These are phyloP conservation scores for Asclepias syriaca DNA, from an alignment of 257 asterid genomes.

Conservation along the genomic window DNA sequence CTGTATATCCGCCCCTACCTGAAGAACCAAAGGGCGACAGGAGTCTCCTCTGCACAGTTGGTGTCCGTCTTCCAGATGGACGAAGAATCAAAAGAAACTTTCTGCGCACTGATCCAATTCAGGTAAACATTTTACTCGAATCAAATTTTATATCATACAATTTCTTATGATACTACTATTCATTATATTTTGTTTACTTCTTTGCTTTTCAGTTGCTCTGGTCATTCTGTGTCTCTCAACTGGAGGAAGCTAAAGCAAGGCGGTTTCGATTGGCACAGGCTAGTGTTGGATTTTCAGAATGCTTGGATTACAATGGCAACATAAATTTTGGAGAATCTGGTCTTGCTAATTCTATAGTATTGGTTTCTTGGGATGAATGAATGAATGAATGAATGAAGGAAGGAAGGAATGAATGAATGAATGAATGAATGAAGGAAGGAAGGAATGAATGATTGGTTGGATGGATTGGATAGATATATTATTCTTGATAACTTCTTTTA, in stretches of 20 bases:
- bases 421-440: slow-evolving; percentile 16
- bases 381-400: too few species aligned
- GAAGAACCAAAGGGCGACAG: slow-evolving; percentile 83
- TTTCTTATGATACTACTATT: background rate
- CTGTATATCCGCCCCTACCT: slow-evolving; percentile 68
- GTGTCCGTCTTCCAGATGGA: slow-evolving; percentile 96
- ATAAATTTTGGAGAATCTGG: slow-evolving; percentile 68
- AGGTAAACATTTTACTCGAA: slow-evolving; percentile 34
- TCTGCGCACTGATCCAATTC: slow-evolving; percentile 73
- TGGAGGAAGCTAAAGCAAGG: slow-evolving; percentile 51
- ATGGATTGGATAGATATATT: too few species aligned
- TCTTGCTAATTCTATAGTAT: slow-evolving; percentile 80
- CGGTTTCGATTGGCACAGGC: slow-evolving; percentile 70
- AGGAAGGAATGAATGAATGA: too few species aligned
- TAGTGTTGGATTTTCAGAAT: slow-evolving; percentile 61
- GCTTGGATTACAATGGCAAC: slow-evolving; percentile 39
- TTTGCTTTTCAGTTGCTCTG: slow-evolving; percentile 56
- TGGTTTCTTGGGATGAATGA: slow-evolving; percentile 60
- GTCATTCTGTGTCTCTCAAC: slow-evolving; percentile 76
- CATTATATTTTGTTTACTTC: background rate
- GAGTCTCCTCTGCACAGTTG: slow-evolving; percentile 72
- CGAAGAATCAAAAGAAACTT: slow-evolving; percentile 84
- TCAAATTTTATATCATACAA: too few species aligned
- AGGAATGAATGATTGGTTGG: too few species aligned
- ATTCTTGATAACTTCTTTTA: too few species aligned